phyloP scores from a whole-genome alignment of 2,329 filamentous ascomycete species.

The Hymenoscyphus fraxineus region DNA sequence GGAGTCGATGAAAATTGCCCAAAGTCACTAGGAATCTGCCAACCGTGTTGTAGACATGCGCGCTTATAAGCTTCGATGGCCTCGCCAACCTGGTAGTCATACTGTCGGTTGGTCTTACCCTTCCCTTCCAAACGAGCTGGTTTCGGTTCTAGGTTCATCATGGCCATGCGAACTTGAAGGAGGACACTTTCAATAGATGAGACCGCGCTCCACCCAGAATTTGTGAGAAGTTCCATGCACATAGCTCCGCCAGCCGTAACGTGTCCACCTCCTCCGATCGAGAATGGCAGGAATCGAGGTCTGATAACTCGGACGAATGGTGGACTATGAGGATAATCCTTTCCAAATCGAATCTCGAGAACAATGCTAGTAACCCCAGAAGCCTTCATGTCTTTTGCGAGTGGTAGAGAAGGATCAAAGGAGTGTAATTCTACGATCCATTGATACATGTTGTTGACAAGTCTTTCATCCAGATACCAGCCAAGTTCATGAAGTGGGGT shows the following conservation, averaged over 20 bases:
- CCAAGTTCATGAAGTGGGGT: slow-evolving; percentile 65
- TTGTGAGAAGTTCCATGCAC: slow-evolving; percentile 80
- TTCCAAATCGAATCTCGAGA: slow-evolving; percentile 76
- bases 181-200: slow-evolving; percentile 75
- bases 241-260: slow-evolving; percentile 81
- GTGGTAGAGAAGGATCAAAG: slow-evolving; percentile 64
- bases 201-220: slow-evolving; percentile 73
- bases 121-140: slow-evolving; percentile 63
- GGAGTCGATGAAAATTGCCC: slow-evolving; percentile 19
- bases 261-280: slow-evolving; percentile 74
- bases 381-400: slow-evolving; percentile 70
- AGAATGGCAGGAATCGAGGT: slow-evolving; percentile 72
- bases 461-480: slow-evolving; percentile 71
- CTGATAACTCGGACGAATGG: slow-evolving; percentile 82
- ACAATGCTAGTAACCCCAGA: slow-evolving; percentile 64
- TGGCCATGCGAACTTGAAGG: slow-evolving; percentile 74
- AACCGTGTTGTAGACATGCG: slow-evolving; percentile 66
- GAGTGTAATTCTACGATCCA: slow-evolving; percentile 90
- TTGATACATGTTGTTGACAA: slow-evolving; percentile 65
- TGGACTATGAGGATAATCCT: slow-evolving; percentile 71
- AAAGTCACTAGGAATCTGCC: slow-evolving; percentile 66
- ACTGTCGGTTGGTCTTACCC: slow-evolving; percentile 2
- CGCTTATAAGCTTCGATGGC: slow-evolving; percentile 71
- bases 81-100: slow-evolving; percentile 64
- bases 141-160: slow-evolving; percentile 62